Percentiles rank a stretch among this genome's conserved stretches.
Conservation (phyloP, 331 rosid species). For the Ulmus americana region DNA sequence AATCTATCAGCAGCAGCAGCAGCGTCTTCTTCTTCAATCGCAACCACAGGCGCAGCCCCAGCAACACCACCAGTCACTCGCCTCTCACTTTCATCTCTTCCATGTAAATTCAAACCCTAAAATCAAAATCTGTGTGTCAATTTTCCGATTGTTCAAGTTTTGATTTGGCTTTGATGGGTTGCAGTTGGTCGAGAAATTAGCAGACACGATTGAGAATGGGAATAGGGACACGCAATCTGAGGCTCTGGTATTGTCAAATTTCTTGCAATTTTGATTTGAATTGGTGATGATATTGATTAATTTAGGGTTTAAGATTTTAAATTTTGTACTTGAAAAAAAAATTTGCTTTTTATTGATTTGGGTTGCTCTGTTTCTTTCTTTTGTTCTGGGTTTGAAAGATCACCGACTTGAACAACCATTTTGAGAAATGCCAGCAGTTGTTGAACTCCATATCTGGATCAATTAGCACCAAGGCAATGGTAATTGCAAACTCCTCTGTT, state of each 20-base stretch:
- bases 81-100: conserved; percentile 79
- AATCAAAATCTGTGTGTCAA: not conserved
- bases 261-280: not conserved
- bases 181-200: conserved; percentile 79
- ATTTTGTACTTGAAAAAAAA: no score
- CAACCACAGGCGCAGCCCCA: conserved; percentile 36
- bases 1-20: conserved; percentile 26
- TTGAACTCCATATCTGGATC: conserved; percentile 77
- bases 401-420: conserved; percentile 70
- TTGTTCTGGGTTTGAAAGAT: conserved; percentile 36
- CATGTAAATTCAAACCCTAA: conserved; percentile 30
- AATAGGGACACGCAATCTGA: conserved; percentile 76
- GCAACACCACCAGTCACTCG: conserved; percentile 73
- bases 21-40: conserved; percentile 29
- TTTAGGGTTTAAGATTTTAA: not conserved
- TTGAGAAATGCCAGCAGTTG: conserved; percentile 83
- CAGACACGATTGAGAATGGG: conserved; percentile 63
- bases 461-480: conserved; percentile 75
- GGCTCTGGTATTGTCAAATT: conserved; percentile 43
- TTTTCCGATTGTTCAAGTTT: not conserved
- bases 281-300: not conserved
- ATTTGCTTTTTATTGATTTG: not conserved
- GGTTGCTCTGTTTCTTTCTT: not conserved
- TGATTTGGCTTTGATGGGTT: conserved; percentile 12
- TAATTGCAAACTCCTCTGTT: conserved; percentile 23